Base-by-base conservation (phyloP, 2,329 filamentous ascomycete species). In the Neonectria sp. region DNA sequence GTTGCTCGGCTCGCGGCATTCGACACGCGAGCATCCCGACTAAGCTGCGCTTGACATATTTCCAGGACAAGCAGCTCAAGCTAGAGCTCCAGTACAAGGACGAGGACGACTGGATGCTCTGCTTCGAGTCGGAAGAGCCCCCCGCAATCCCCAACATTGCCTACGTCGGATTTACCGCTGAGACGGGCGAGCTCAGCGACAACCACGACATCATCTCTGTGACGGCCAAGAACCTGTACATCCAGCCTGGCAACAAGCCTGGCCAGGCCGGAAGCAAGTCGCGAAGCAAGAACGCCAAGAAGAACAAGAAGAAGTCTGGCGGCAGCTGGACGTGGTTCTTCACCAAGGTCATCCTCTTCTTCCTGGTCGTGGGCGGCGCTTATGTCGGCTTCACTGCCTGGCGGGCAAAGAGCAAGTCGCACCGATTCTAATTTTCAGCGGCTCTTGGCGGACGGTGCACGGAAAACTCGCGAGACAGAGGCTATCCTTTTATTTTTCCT, bases 191-290 rank as follows among this genome's bases (percentile, higher is more conserved):
- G 85, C 89, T 99, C 72, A 94, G 91, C 82, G 96, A 99, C 84
- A 97, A 97, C 86, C 95, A 98, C 86, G 96, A 99, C 83, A 97
- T 99, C 81, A 90, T 98, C 79, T 92, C 90, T 57, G 89, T 99
- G 75, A 86, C 91, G 71, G 92, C 95, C 64, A 93, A 92, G 86
- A 99, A 98, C 82, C 85, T 99, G 69, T 98, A 98, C 85, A 91
- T 88, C 64, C 82, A 83, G 31, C 84, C 85, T 75, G 89, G 88
- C 40, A 83, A 85, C 59, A 79, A 81, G 59, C 27, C 56, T 55
- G 70, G 24, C 63, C 79, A 79, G 65, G 82, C 77, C 68, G 68
- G 71, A 77, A 82, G 71, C 65, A 82, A 84, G 75, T 80, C 78
- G 67, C 83, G 68, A 55, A 65, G 64, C 62, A 75, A 82, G 72